phyloP scores from a whole-genome alignment of 1,139 yeast genomes.

The Pneumocystis wakefieldiae region DNA sequence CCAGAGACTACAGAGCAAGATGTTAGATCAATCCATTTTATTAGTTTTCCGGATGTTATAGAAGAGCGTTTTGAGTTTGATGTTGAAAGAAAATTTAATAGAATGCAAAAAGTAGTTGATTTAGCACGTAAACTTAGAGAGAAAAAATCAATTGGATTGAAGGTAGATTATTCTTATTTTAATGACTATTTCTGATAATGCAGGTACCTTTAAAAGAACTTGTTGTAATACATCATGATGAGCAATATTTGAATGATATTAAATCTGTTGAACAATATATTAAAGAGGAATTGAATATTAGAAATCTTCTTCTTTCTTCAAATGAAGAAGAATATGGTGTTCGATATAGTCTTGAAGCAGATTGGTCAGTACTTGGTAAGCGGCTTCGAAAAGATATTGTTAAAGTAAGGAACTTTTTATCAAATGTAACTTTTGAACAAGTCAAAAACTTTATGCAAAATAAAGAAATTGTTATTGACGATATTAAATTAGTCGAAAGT shows the following conservation, averaged over 20 bases:
- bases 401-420: conserved; percentile 87
- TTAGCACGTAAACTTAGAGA: conserved; percentile 94
- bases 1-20: conserved; percentile 41
- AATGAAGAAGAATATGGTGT: conserved; percentile 90
- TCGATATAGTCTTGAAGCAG: conserved; percentile 86
- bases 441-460: conserved; percentile 60
- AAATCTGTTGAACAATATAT: conserved; percentile 66
- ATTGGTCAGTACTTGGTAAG: conserved; percentile 98
- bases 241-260: conserved; percentile 59
- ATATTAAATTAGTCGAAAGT: conserved; percentile 71
- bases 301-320: conserved; percentile 72
- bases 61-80: conserved; percentile 70
- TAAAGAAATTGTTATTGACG: conserved; percentile 74
- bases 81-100: conserved; percentile 52
- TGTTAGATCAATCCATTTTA: conserved; percentile 78
- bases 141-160: conserved; percentile 80
- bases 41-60: conserved; percentile 76
- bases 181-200: background rate
- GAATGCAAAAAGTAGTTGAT: conserved; percentile 96
- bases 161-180: conserved; percentile 19
- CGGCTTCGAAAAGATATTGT: conserved; percentile 87
- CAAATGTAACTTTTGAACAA: conserved; percentile 60
- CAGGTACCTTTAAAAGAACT: conserved; percentile 76
- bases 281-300: conserved; percentile 78
- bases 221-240: conserved; percentile 71